phyloP scores from a whole-genome alignment of 345 rosid species.

The Angophora floribunda region DNA sequence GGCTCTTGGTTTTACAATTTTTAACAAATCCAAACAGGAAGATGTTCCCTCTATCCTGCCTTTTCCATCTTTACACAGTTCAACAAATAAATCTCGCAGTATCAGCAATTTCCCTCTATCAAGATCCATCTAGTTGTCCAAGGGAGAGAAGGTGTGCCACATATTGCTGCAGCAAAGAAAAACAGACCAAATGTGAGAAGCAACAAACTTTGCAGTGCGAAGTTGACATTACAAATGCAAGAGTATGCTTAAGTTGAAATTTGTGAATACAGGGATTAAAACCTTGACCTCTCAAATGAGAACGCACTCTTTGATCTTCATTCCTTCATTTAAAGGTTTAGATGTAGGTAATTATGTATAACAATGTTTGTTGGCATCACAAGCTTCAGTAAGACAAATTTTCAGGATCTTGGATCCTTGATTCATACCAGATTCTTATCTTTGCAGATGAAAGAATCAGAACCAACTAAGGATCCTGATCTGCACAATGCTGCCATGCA shows the following conservation, averaged over 20 bases:
- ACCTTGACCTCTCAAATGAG: not conserved
- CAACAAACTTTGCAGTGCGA: not conserved
- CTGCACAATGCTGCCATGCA: not conserved
- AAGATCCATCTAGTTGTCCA: conserved; percentile 77
- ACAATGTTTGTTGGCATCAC: not conserved
- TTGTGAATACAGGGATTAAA: not conserved
- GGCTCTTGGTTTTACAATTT: not conserved
- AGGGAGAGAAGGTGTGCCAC: conserved; percentile 87
- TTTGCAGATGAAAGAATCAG: not conserved
- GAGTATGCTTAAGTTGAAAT: not conserved
- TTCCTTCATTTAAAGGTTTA: not conserved
- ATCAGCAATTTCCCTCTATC: conserved; percentile 13
- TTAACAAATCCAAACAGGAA: not conserved
- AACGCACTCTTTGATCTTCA: not conserved
- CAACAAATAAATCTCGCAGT: not conserved
- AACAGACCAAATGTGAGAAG: not conserved
- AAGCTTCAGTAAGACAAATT: not conserved
- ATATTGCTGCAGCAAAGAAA: conserved; percentile 53
- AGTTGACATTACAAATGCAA: not conserved
- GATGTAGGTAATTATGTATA: not conserved
- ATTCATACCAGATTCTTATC: not conserved
- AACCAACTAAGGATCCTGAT: not conserved
- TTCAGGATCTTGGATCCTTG: not conserved
- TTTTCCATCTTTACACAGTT: not conserved
- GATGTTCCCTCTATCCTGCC: not conserved